Conservation (phyloP, 768 basidiomycete species). For the Chalciporus piperatus region DNA sequence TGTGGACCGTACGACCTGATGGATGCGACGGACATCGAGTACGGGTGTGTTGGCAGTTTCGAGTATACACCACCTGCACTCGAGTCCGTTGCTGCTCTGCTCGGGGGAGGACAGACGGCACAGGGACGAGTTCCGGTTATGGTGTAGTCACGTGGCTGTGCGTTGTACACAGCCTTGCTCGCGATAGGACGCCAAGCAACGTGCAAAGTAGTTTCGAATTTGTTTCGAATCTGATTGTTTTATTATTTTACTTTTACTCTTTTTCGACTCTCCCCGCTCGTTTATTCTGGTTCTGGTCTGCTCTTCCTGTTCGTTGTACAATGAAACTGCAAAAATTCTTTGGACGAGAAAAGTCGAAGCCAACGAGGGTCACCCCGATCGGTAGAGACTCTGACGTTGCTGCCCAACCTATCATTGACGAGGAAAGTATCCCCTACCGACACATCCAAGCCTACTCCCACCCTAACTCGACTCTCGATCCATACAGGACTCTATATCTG, state of each 20-base stretch:
- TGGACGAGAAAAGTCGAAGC: constrained; percentile 46
- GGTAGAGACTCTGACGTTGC: constrained; percentile 21
- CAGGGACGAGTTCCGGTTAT: constrained; percentile 16
- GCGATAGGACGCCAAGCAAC: constrained; percentile 7
- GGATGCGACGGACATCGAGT: constrained; percentile 20
- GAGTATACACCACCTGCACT: constrained; percentile 58
- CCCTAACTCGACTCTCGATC: not conserved
- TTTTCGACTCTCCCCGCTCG: too few species aligned
- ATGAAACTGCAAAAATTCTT: constrained; percentile 62
- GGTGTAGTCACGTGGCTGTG: constrained; percentile 20
- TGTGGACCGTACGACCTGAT: constrained; percentile 67
- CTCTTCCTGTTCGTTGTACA: constrained; percentile 1
- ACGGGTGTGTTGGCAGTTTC: constrained; percentile 49
- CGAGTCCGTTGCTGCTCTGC: constrained; percentile 41
- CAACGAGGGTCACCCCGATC: constrained; percentile 28
- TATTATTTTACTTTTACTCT: not conserved
- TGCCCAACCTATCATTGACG: constrained; percentile 26
- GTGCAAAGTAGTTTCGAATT: not conserved
- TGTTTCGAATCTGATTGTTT: too few species aligned
- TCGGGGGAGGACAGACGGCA: constrained; percentile 33
- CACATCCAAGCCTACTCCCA: not conserved
- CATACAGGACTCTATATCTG: constrained; percentile 22
- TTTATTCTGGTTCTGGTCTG: not conserved
- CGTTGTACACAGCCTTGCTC: constrained; percentile 20
- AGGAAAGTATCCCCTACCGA: constrained; percentile 14